Base-by-base conservation (phyloP, 371 early-diverging fungal genomes). In the Mortierella sp. region DNA sequence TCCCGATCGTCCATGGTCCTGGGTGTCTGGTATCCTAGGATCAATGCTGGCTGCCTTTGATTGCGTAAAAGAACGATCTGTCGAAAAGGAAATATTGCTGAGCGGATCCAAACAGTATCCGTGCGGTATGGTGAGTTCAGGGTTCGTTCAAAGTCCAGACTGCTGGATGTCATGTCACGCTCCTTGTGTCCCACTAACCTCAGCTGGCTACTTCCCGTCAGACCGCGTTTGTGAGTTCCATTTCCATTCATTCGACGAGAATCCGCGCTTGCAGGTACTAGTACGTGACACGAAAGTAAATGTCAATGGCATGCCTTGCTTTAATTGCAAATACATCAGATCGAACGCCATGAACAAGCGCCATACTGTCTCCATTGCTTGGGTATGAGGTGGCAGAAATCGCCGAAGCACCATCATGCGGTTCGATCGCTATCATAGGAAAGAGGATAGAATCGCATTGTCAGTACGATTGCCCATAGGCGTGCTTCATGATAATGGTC, bases 181-280 rank as follows among this genome's bases (percentile, higher is more conserved):
- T 34, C 10, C 34, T n/a, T n/a, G 10, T 34, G 34, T 34, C 10
- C 34, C 10, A 10, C 18, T 54, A 46, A 68, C 68, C 68, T 74
- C 48, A 74, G 21, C 46, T 74, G 76, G 42, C 76, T 74, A 55
- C 66, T 51, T 54, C 58, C 68, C n/a, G 76, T 74, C 45, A 61
- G 16, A 12, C 51, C 69, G 2, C 76, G 64, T n/a, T 45, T 61
- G 46, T 74, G 76, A 2, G 58, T 48, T 16, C 69, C 76, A 42
- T 74, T 68, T 18, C 69, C 76, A 42, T 74, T 68, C 12, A 65
- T 48, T 48, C 49, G 24, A 13, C 65, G 69, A 24, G 62, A 34
- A 7, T 74, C 74, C 48, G 68, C 19, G 42, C 50, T 68, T 31
- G 50, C 53, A 23, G 53, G 26, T 16, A 61, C 66, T 66, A 46